phyloP scores from a whole-genome alignment of 2,329 filamentous ascomycete species.

The Leptographium wingfieldii region DNA sequence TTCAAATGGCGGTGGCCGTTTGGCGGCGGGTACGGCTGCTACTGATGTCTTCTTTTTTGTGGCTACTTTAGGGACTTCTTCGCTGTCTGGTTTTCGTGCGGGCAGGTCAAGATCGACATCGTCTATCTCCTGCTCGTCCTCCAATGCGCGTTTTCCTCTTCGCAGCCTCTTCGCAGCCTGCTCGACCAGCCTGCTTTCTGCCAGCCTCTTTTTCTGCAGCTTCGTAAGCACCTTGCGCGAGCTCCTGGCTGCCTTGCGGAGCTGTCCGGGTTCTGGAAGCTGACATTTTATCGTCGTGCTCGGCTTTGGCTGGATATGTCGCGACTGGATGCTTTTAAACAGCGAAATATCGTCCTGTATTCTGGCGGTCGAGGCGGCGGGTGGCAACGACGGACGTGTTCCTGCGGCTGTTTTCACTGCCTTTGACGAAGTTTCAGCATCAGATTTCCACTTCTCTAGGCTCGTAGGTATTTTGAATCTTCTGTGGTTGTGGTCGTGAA shows the following conservation, averaged over 20 bases:
- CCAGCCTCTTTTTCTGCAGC: neutral
- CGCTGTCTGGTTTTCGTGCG: neutral
- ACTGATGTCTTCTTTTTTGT: neutral
- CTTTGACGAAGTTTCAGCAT: no score
- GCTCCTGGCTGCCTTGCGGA: neutral
- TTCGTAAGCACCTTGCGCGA: neutral
- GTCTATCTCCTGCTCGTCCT: neutral
- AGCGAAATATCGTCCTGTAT: neutral
- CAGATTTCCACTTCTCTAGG: neutral
- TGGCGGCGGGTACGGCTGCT: neutral
- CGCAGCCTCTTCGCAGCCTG: neutral
- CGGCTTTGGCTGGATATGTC: neutral
- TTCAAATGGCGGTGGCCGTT: neutral
- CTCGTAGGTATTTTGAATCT: neutral
- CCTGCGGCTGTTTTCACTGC: neutral
- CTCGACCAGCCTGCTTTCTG: neutral
- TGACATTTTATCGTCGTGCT: neutral
- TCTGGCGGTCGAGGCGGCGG: neutral
- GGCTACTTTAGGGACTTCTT: neutral
- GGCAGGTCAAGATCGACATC: neutral
- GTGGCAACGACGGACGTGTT: neutral
- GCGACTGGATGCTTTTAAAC: conserved; percentile 1
- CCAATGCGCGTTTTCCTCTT: neutral
- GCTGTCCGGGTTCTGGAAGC: neutral
- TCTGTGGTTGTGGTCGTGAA: neutral